Conservation (phyloP, 2,329 filamentous ascomycete species). For the Achaetomium macrosporum region DNA sequence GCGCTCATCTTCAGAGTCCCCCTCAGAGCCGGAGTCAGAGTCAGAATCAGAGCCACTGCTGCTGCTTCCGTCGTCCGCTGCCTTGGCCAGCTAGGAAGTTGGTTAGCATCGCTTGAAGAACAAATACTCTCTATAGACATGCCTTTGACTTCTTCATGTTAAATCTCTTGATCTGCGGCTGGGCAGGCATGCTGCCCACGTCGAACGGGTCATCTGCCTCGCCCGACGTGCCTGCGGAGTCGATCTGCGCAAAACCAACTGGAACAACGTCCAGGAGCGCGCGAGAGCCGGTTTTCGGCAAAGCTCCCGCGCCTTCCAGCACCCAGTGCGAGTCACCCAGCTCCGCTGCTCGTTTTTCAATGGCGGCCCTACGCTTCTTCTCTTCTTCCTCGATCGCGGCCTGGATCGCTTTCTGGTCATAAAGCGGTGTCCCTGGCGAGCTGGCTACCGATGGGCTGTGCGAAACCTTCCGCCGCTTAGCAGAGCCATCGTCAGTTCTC, state of each 20-base stretch:
- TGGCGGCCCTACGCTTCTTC: slow-evolving; percentile 53
- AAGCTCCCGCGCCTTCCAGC: slow-evolving; percentile 48
- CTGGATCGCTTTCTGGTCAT: slow-evolving; percentile 56
- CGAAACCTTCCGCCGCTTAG: slow-evolving; percentile 58
- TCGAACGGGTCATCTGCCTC: slow-evolving; percentile 31
- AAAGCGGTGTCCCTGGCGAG: slow-evolving; percentile 37
- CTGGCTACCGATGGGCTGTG: slow-evolving; percentile 34
- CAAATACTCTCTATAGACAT: slow-evolving; percentile 9
- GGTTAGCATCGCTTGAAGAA: slow-evolving; percentile 1
- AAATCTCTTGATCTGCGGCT: slow-evolving; percentile 25
- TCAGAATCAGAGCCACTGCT: slow-evolving; percentile 14
- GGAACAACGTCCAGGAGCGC: slow-evolving; percentile 54
- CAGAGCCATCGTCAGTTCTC: slow-evolving; percentile 42
- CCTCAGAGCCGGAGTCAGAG: slow-evolving; percentile 31
- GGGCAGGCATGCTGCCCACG: slow-evolving; percentile 10
- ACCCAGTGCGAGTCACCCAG: slow-evolving; percentile 72
- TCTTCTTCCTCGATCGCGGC: slow-evolving; percentile 63
- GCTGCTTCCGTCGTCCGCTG: slow-evolving; percentile 9
- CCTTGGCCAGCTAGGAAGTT: not conserved
- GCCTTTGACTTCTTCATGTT: slow-evolving; percentile 30
- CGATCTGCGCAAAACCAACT: slow-evolving; percentile 47
- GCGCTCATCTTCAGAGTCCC: slow-evolving; percentile 31
- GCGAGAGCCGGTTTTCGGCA: slow-evolving; percentile 28
- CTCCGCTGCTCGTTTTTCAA: slow-evolving; percentile 57
- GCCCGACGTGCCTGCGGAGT: slow-evolving; percentile 31